Evolutionary conservation across 1,284 basidiomycete genomes (phyloP).

Genomic region (Sparassis latifolia): DNA sequence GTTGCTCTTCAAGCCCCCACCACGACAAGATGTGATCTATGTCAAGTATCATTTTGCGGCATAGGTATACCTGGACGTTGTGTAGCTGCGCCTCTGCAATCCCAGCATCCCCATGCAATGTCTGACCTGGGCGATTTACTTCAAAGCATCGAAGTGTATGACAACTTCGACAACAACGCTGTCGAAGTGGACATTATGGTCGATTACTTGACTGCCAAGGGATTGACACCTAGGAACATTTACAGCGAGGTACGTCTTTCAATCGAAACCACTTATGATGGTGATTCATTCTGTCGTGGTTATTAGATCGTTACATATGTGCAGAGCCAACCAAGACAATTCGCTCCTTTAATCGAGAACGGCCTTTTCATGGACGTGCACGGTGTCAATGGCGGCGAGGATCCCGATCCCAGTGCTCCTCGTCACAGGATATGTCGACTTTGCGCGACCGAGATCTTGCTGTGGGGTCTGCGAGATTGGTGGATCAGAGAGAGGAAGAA

Average conservation of each 20-base stretch:
- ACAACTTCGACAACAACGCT: constrained; percentile 66
- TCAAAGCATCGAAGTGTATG: constrained; percentile 66
- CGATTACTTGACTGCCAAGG: constrained; percentile 59
- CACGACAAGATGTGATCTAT: constrained; percentile 75
- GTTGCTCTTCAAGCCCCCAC: constrained; percentile 62
- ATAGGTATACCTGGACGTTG: constrained; percentile 67
- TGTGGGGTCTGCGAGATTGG: constrained; percentile 72
- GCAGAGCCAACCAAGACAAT: constrained; percentile 52
- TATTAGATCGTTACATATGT: constrained; percentile 55
- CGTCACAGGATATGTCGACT: constrained; percentile 56
- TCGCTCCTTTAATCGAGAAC: constrained; percentile 56
- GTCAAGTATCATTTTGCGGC: constrained; percentile 71
- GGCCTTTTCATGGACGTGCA: constrained; percentile 67
- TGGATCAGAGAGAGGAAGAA: constrained; percentile 71
- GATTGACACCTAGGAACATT: constrained; percentile 57
- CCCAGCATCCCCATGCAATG: constrained; percentile 65
- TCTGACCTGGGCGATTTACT: constrained; percentile 63
- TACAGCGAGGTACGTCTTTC: constrained; percentile 53
- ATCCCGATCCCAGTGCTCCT: constrained; percentile 49
- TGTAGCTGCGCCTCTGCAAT: constrained; percentile 44
- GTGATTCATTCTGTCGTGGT: not conserved
- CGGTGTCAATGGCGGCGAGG: constrained; percentile 41
- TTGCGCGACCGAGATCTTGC: constrained; percentile 65
- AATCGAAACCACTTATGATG: not conserved
- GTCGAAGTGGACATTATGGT: constrained; percentile 76